Evolutionary conservation across 495 filamentous ascomycete species (phyloP), one percentile per base, ranked within the genome.

Genomic region (Penicillium subrubescens): DNA sequence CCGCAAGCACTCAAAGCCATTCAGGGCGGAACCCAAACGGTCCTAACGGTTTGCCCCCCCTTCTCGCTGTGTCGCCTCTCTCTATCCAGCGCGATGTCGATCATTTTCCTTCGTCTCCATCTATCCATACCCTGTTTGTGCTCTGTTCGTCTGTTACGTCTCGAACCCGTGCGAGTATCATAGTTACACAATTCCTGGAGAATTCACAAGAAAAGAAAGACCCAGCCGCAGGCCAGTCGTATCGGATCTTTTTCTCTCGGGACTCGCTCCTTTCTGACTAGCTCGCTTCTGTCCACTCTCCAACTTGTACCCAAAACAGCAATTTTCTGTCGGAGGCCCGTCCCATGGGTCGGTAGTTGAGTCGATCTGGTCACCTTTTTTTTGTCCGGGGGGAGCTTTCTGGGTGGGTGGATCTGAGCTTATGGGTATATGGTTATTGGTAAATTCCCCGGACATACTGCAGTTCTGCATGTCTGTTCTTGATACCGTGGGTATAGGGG

Each of bases 41-140:
- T 67, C 68, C 33, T 59, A 73, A 73, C 70, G 70, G 68, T 70
- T 48, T 50, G 34, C 10, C 29, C 39, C 39, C 27, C n/a, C 41
- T 27, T 27, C 57, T 31, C 25, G 10, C 25, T 59, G n/a, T 17
- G 51, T 54, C 27, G 51, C 51, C 8, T 3, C 10, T 14, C 12
- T 14, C 58, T 57, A 43, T 52, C 57, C 57, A 67, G 34, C 46
- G 44, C 44, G 19, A 61, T 64, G 67, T 72, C 67, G 70, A 72
- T 72, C 70, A 66, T 64, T 67, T 59, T 25, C 44, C 43, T 50
- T 46, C 59, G 37, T 52, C 35, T 57, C 33, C 34, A 41, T 39
- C 6, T 2, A 39, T 33, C 55, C 19, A 52, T 52, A 50, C 21
- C 55, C 37, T 43, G 34, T 25, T 41, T 48, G 19, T 48, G 44